These are phyloP conservation scores for Dillenia suffruticosa DNA, from an alignment of 164 flowering plant genomes.

Conservation along the genomic window DNA sequence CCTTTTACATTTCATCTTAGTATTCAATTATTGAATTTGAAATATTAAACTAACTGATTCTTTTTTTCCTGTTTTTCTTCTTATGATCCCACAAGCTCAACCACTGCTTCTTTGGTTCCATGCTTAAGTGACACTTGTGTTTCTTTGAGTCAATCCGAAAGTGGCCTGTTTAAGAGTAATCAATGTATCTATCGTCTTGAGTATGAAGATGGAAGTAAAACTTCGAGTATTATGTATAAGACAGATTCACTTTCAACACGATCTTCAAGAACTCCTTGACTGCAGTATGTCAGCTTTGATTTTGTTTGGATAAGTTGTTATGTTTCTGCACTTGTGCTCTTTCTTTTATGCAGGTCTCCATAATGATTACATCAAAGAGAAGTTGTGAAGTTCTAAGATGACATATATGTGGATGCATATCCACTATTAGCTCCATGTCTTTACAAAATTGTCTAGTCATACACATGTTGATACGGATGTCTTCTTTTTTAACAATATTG, in stretches of 20 bases:
- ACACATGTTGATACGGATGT: too few species aligned
- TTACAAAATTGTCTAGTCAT: too few species aligned
- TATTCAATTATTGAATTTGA: background rate
- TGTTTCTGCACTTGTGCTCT: background rate
- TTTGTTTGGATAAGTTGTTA: constrained; percentile 66
- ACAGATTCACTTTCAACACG: constrained; percentile 50
- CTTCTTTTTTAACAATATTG: too few species aligned
- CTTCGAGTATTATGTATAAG: constrained; percentile 80
- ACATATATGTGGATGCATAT: too few species aligned
- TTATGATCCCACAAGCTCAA: constrained; percentile 64
- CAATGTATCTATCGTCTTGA: constrained; percentile 57
- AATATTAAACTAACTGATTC: too few species aligned
- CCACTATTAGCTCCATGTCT: too few species aligned
- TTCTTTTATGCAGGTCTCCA: too few species aligned
- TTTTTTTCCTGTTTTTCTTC: constrained; percentile 4
- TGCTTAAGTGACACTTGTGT: constrained; percentile 66
- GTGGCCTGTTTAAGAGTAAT: constrained; percentile 49
- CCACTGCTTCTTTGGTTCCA: constrained; percentile 48
- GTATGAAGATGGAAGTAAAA: constrained; percentile 96
- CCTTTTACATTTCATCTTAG: background rate
- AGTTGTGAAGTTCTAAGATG: too few species aligned
- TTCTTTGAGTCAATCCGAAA: constrained; percentile 52
- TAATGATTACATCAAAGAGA: too few species aligned
- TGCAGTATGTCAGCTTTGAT: constrained; percentile 56
- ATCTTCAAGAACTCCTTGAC: constrained; percentile 38